Percentiles rank a stretch among this genome's conserved stretches.
phyloP scores from a whole-genome alignment of 2,329 filamentous ascomycete genomes.

The Verticillium albo-atrum region DNA sequence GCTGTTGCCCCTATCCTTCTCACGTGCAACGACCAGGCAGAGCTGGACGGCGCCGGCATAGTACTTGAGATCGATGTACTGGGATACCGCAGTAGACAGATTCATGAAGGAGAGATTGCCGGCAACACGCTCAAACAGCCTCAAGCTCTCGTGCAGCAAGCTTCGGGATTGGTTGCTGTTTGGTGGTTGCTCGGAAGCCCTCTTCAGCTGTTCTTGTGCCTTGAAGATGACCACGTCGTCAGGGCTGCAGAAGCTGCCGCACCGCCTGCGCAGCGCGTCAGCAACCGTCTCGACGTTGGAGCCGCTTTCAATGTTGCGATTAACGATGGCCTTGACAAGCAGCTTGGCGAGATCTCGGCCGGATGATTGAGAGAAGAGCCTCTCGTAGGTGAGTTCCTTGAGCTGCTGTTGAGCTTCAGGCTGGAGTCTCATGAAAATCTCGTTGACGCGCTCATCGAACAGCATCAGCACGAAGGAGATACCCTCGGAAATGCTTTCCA shows the following conservation, averaged over 20 bases:
- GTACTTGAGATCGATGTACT: constrained; percentile 80
- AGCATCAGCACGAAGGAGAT: constrained; percentile 94
- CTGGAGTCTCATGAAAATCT: constrained; percentile 76
- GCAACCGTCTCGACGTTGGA: constrained; percentile 97
- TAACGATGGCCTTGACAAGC: constrained; percentile 95
- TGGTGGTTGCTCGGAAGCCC: constrained; percentile 71
- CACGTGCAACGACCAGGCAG: constrained; percentile 75
- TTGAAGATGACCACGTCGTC: constrained; percentile 99
- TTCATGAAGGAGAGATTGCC: constrained; percentile 77
- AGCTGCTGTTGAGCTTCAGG: constrained; percentile 66
- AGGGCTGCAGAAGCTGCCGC: constrained; percentile 94
- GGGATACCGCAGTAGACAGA: constrained; percentile 69
- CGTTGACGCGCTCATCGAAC: constrained; percentile 87
- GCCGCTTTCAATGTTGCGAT: constrained; percentile 93
- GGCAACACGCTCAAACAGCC: constrained; percentile 85
- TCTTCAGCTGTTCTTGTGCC: constrained; percentile 89
- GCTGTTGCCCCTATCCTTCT: constrained; percentile 81
- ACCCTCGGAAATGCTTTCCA: constrained; percentile 89
- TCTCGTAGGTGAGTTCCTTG: constrained; percentile 77
- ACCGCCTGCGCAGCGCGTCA: constrained; percentile 85
- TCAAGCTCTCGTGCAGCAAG: constrained; percentile 82
- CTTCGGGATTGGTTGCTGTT: constrained; percentile 74
- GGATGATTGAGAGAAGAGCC: constrained; percentile 71
- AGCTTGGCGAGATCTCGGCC: constrained; percentile 91
- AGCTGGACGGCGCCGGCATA: constrained; percentile 91